Base-by-base conservation (phyloP, 768 basidiomycete genomes). In the Auriculariales sp. region DNA sequence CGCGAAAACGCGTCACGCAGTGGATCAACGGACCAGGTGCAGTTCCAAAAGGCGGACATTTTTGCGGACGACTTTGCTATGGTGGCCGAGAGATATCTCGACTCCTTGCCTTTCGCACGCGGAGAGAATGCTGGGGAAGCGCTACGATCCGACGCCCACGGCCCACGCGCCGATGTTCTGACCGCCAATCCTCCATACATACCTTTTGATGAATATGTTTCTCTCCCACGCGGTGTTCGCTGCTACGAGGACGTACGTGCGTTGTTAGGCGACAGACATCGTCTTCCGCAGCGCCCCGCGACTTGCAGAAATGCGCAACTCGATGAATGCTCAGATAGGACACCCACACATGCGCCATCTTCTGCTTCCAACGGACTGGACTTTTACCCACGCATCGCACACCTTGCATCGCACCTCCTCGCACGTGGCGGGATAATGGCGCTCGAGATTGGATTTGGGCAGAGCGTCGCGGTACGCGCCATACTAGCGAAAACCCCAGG, bases 181-280 rank as follows among this genome's bases (percentile, higher is more conserved):
- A 89, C 88, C 10, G 77, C 81, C 14, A 93, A 92, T 65, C 85
- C 86, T 24, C 85, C 89, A 9, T 97, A 95, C 64, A 85, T 97
- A 55, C 71, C 90, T 31, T 70, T 62, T 54, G 56, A 64, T 32
- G 81, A 83, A 52, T 93, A 81, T 59, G 64, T 74, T 35, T 47
- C 57, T 22, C 72, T 97, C 29, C 74, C 82, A 6, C 52, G 59
- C n/a, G 81, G 79, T 45, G 92, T 97, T 48, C 74, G 66, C 47
- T 69, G 75, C 48, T 86, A 77, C 61, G 94, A 98, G 64, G 90
- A 93, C 65, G 76, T 72, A 7, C 71, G 67, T 14, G 93, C 93
- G 10, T 74, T 97, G 22, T 71, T 91, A 35, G 91, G 87, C 19
- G 89, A 87, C 47, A 22, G 22, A 19, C 22, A 44, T n/a, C n/a